Conservation (phyloP, 495 filamentous ascomycete species). For the Symbiotaphrina buchneri region DNA sequence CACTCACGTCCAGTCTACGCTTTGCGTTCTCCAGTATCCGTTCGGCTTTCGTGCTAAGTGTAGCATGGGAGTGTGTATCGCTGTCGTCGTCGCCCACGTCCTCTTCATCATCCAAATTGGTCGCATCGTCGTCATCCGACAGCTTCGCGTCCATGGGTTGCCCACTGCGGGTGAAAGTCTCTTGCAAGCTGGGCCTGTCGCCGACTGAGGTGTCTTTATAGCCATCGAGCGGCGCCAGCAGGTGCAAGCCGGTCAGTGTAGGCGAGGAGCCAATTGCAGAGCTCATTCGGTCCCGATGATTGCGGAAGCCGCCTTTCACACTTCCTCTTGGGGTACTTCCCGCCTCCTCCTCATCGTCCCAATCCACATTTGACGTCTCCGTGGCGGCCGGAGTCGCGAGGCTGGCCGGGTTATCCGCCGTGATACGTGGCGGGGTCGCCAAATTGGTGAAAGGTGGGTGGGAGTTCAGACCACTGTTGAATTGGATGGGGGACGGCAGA, state of each 20-base stretch:
- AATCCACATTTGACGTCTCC: slow-evolving; percentile 5
- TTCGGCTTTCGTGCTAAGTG: slow-evolving; percentile 65
- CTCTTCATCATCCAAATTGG: slow-evolving; percentile 9
- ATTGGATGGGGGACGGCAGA: slow-evolving; percentile 11
- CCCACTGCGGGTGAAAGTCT: no score
- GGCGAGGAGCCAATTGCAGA: no score
- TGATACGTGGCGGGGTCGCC: not conserved
- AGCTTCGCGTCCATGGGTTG: no score
- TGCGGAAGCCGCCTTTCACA: no score
- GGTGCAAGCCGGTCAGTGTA: no score
- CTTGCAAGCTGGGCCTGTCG: no score
- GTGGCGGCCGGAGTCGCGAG: slow-evolving; percentile 2
- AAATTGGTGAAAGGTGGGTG: slow-evolving; percentile 2
- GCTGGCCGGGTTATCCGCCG: not conserved
- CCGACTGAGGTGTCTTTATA: no score
- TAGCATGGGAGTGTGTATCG: slow-evolving; percentile 39
- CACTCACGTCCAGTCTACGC: slow-evolving; percentile 57
- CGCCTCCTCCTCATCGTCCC: slow-evolving; percentile 4
- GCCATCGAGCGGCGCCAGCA: no score
- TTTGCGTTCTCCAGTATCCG: slow-evolving; percentile 82
- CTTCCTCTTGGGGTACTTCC: slow-evolving; percentile 6
- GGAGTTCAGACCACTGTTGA: slow-evolving; percentile 8
- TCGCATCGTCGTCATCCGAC: no score
- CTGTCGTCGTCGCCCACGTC: slow-evolving; percentile 14
- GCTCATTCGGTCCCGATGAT: no score